A percentile compares a stretch with the other conserved stretches of the same genome.
Conservation (phyloP, 768 basidiomycete species). For the Tulasnella calospora region DNA sequence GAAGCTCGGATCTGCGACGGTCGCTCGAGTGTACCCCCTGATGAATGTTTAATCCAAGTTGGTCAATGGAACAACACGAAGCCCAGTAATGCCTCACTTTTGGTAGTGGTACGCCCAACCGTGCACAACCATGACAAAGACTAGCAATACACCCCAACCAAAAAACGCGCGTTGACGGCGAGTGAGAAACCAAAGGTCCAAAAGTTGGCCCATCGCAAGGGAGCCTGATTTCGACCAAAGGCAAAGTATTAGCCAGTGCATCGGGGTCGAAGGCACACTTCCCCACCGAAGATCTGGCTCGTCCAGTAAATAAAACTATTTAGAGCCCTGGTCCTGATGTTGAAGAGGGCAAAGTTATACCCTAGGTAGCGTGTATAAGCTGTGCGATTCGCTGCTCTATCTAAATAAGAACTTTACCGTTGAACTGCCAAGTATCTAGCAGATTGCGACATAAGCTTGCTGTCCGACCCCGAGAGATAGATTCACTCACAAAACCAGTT, state of each 20-base stretch:
- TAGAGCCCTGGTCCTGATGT: slow-evolving; percentile 58
- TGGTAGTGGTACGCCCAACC: slow-evolving; percentile 76
- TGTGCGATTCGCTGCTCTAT: background rate
- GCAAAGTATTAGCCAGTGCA: background rate
- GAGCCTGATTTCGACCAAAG: slow-evolving; percentile 36
- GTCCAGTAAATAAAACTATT: slow-evolving; percentile 79
- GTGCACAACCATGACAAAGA: slow-evolving; percentile 63
- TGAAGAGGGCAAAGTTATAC: slow-evolving; percentile 74
- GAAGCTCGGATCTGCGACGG: slow-evolving; percentile 36
- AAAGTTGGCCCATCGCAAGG: slow-evolving; percentile 59
- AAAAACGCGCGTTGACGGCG: slow-evolving; percentile 67
- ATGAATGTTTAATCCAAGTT: background rate
- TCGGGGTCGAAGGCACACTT: background rate
- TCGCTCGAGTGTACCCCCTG: slow-evolving; percentile 57
- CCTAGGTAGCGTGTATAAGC: slow-evolving; percentile 36
- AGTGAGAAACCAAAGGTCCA: slow-evolving; percentile 52
- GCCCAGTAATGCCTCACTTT: slow-evolving; percentile 41
- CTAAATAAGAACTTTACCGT: slow-evolving; percentile 33
- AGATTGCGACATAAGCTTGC: background rate
- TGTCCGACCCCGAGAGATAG: too few relatives aligned
- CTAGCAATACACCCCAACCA: slow-evolving; percentile 59
- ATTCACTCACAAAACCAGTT: slow-evolving; percentile 27
- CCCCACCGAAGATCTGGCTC: slow-evolving; percentile 61
- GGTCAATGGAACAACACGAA: background rate
- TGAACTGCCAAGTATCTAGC: slow-evolving; percentile 52